A percentile compares a stretch with the other conserved stretches of the same genome.
phyloP scores from a whole-genome alignment of 2,329 filamentous ascomycete genomes.

The Ilyonectria robusta region DNA sequence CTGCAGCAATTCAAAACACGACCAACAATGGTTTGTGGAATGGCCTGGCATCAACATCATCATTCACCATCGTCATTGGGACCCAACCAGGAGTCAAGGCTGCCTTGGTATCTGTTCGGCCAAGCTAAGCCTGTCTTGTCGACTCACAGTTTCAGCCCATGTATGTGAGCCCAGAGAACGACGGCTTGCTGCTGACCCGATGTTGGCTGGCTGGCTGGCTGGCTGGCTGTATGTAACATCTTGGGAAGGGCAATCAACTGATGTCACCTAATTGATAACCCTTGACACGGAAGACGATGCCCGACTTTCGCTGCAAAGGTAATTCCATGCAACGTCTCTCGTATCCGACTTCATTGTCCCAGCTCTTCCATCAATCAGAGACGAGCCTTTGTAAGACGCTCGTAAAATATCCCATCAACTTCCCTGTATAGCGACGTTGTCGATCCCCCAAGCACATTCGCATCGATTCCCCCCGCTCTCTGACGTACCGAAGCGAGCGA shows the following conservation, averaged over 20 bases:
- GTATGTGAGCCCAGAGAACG: slow-evolving; percentile 19
- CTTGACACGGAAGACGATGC: not conserved
- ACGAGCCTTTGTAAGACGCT: not conserved
- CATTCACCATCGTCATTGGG: slow-evolving; percentile 31
- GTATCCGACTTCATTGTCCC: not conserved
- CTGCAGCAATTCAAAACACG: slow-evolving; percentile 21
- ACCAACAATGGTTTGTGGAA: slow-evolving; percentile 5
- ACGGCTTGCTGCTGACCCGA: slow-evolving; percentile 15
- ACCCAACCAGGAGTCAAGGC: slow-evolving; percentile 31
- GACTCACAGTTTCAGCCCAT: slow-evolving; percentile 32
- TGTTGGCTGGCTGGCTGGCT: not conserved
- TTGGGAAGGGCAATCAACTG: slow-evolving; percentile 14
- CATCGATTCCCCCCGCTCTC: slow-evolving; percentile 11
- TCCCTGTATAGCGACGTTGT: not conserved
- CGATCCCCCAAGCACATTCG: slow-evolving; percentile 1
- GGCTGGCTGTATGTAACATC: slow-evolving; percentile 11
- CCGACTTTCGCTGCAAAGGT: not conserved
- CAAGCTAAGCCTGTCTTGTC: slow-evolving; percentile 30
- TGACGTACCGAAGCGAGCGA: slow-evolving; percentile 11
- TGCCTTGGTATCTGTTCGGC: slow-evolving; percentile 8
- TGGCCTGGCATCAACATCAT: slow-evolving; percentile 26
- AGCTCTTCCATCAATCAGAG: not conserved
- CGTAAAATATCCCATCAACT: not conserved
- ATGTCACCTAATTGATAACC: not conserved
- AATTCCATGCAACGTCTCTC: not conserved